A percentile compares a stretch with the other conserved stretches of the same genome.
Evolutionary conservation across 768 basidiomycete species (phyloP).

Genomic region (Steccherinum ochraceum): DNA sequence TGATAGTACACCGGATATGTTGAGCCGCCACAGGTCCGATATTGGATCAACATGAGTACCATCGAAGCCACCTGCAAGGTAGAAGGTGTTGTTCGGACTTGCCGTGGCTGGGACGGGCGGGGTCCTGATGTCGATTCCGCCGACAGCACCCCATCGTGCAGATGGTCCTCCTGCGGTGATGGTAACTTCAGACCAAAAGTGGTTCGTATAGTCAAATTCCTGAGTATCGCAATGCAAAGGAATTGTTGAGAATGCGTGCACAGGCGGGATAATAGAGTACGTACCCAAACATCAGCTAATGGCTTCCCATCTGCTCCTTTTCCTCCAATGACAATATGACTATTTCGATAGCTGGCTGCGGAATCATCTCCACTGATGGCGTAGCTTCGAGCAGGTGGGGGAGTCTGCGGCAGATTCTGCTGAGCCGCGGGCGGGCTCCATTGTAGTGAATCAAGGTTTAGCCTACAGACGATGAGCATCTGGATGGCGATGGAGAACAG

Average conservation of each 20-base stretch:
- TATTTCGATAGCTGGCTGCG: constrained; percentile 78
- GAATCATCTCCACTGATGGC: constrained; percentile 63
- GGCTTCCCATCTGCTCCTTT: constrained; percentile 46
- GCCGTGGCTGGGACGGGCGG: constrained; percentile 30
- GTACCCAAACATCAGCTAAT: constrained; percentile 71
- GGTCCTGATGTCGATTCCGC: constrained; percentile 61
- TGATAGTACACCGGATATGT: constrained; percentile 64
- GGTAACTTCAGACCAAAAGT: constrained; percentile 67
- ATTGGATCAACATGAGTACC: constrained; percentile 38
- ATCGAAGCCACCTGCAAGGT: constrained; percentile 65
- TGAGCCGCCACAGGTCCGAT: constrained; percentile 66
- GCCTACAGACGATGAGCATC: constrained; percentile 30
- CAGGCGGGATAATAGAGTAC: constrained; percentile 15
- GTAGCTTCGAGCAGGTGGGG: constrained; percentile 59
- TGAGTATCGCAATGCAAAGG: constrained; percentile 22
- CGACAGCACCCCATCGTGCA: constrained; percentile 64
- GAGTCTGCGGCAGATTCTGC: constrained; percentile 32
- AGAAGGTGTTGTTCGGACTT: constrained; percentile 67
- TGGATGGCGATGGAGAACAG: constrained; percentile 4
- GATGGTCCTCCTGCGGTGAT: constrained; percentile 50
- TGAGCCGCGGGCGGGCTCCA: constrained; percentile 60
- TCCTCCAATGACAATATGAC: constrained; percentile 71
- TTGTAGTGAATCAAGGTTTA: constrained; percentile 51
- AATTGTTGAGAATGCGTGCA: constrained; percentile 1
- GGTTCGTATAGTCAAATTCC: constrained; percentile 72